Evolutionary conservation across 2,329 filamentous ascomycete genomes (phyloP).

Genomic region (Cercospora sp.): DNA sequence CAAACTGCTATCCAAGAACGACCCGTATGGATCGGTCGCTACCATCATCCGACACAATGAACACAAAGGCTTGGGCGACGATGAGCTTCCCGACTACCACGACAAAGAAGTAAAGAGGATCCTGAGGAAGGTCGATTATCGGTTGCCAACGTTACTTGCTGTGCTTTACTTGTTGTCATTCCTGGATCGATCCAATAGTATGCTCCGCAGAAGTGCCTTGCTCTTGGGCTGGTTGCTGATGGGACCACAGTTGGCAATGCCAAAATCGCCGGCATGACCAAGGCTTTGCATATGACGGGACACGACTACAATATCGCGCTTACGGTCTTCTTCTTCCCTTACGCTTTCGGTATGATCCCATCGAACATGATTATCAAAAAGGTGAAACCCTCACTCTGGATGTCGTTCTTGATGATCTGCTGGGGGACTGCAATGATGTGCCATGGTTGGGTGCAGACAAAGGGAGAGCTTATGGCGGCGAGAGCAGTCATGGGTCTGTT

Average conservation of each 20-base stretch:
- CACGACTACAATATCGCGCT: conserved; percentile 44
- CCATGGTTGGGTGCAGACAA: conserved; percentile 37
- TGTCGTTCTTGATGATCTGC: conserved; percentile 35
- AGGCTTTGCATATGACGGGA: conserved; percentile 45
- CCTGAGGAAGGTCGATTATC: conserved; percentile 47
- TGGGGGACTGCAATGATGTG: conserved; percentile 37
- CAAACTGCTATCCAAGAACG: conserved; percentile 7
- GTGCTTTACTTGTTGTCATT: conserved; percentile 52
- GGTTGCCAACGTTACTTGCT: conserved; percentile 32
- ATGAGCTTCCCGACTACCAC: conserved; percentile 21
- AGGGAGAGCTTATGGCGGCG: conserved; percentile 31
- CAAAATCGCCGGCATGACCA: conserved; percentile 31
- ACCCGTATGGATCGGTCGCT: conserved; percentile 4
- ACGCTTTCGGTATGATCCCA: conserved; percentile 42
- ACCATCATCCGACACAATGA: conserved; percentile 16
- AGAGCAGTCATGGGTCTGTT: conserved; percentile 31
- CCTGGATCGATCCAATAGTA: conserved; percentile 27
- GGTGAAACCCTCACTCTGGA: conserved; percentile 42
- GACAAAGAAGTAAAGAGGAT: conserved; percentile 46
- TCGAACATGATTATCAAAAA: conserved; percentile 44
- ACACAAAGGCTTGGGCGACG: conserved; percentile 20
- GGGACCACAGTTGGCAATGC: conserved; percentile 40
- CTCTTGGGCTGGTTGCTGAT: conserved; percentile 5
- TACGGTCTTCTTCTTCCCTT: conserved; percentile 46
- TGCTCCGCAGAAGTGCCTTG: neutral